Evolutionary conservation across 2,329 filamentous ascomycete species (phyloP).

Genomic region (Endoconidiophora polonica): DNA sequence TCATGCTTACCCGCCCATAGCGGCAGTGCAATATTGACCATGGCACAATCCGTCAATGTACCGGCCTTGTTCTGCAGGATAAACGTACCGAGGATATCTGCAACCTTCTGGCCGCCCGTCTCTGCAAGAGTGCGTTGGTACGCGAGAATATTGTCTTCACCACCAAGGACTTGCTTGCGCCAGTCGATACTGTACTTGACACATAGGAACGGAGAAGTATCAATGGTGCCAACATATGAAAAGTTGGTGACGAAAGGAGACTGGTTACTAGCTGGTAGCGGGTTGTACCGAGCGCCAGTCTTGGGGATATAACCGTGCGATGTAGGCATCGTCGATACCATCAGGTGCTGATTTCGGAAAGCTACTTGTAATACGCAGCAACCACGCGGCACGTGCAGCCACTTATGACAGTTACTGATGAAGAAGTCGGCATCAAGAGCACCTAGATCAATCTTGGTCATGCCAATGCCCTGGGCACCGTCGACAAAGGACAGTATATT

Average conservation of each 20-base stretch:
- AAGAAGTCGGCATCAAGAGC: conserved; percentile 68
- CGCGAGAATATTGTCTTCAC: conserved; percentile 49
- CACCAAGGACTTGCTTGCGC: conserved; percentile 50
- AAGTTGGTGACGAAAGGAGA: conserved; percentile 53
- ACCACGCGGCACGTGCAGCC: conserved; percentile 66
- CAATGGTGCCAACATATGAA: conserved; percentile 59
- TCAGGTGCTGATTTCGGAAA: conserved; percentile 53
- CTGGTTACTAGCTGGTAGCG: conserved; percentile 28
- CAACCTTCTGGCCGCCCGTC: conserved; percentile 43
- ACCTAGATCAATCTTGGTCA: conserved; percentile 53
- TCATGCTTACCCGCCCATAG: conserved; percentile 24
- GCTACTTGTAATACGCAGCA: conserved; percentile 73
- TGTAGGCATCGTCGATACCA: conserved; percentile 61
- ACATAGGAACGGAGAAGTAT: conserved; percentile 55
- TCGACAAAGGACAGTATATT: conserved; percentile 62
- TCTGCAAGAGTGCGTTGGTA: conserved; percentile 49
- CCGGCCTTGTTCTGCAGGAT: conserved; percentile 49
- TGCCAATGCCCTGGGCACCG: conserved; percentile 70
- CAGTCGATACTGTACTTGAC: conserved; percentile 56
- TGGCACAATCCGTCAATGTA: conserved; percentile 47
- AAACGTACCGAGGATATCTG: conserved; percentile 48
- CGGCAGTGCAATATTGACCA: conserved; percentile 62
- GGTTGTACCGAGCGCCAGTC: conserved; percentile 13
- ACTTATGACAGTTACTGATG: conserved; percentile 77
- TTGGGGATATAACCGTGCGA: conserved; percentile 56